Evolutionary conservation across 768 basidiomycete species (phyloP).

Genomic region (Tylopilus sp.): DNA sequence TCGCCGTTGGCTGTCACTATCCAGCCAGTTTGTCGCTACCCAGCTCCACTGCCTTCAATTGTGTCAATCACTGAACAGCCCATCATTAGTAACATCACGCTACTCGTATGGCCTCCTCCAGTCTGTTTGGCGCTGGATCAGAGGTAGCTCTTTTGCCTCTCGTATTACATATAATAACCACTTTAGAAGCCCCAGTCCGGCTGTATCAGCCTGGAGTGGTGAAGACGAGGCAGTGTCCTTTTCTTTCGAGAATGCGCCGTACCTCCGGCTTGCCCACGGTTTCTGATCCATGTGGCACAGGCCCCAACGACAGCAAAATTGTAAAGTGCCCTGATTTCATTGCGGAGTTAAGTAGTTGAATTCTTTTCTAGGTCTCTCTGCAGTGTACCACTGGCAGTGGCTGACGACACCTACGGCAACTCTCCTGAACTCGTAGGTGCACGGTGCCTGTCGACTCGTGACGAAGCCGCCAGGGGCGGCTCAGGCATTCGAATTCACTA

Average conservation of each 20-base stretch:
- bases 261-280: neutral
- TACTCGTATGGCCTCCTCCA: no score
- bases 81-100: no score
- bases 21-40: no score
- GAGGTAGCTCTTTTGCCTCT: neutral
- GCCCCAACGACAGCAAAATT: neutral
- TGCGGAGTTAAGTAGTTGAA: neutral
- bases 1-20: no score
- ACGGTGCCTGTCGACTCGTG: constrained; percentile 2
- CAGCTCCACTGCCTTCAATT: no score
- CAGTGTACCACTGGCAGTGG: neutral
- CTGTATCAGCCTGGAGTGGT: neutral
- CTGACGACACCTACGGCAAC: neutral
- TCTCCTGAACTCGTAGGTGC: neutral
- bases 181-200: neutral
- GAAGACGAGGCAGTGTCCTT: neutral
- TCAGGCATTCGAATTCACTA: neutral
- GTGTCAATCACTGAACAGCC: no score
- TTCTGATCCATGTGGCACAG: neutral
- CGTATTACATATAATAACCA: neutral
- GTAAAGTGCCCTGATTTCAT: neutral
- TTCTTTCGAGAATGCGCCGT: neutral
- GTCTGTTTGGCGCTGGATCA: no score
- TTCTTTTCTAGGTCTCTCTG: neutral
- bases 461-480: neutral